Base-by-base conservation (phyloP, 75 land plant species). In the Chamaecyparis obtusa region DNA sequence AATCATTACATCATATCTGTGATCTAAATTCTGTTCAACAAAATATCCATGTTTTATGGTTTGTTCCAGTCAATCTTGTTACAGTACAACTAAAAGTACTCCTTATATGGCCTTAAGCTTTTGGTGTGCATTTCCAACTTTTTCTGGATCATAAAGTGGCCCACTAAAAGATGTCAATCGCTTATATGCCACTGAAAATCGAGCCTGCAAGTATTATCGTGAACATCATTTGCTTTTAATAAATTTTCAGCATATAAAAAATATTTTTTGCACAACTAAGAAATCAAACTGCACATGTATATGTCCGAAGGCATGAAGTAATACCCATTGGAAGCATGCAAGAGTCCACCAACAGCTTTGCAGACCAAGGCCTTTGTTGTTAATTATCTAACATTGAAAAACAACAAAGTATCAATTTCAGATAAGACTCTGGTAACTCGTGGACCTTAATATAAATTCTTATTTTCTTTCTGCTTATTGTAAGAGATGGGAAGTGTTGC, bases 301-400 rank as follows among this genome's bases (percentile, higher is more conserved):
- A 71, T 30, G 11, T 71, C 27, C 27, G 8, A 71, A 71, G 33
- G n/a, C 30, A n/a, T 71, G 5, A 57, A 56, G 19, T 9, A 49
- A 78, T 94, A 96, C 98, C 94, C 94, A 94, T 93, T 96, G 98
- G 74, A 96, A 96, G 69, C 86, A 91, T 35, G 88, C 93, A 19
- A 96, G 92, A 0, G 93, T 90, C 93, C 91, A 96, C 98, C 98
- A 96, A 89, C 92, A 92, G 71, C 95, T 94, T 39, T 88, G 84
- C 81, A 96, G 92, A 57, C 95, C 97, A 87, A 64, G 92, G 16
- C 95, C 95, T 88, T 85, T 84, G 41, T 43, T 86, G 81, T 87
- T 89, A n/a, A 94, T 84, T 56, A 89, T 71, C 98, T 96, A 89
- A 46, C 39, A 43, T 76, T 9, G 86, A 19, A 35, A 36, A 32